phyloP scores from a whole-genome alignment of 2,329 filamentous ascomycete species.

The Colletotrichum limetticola region DNA sequence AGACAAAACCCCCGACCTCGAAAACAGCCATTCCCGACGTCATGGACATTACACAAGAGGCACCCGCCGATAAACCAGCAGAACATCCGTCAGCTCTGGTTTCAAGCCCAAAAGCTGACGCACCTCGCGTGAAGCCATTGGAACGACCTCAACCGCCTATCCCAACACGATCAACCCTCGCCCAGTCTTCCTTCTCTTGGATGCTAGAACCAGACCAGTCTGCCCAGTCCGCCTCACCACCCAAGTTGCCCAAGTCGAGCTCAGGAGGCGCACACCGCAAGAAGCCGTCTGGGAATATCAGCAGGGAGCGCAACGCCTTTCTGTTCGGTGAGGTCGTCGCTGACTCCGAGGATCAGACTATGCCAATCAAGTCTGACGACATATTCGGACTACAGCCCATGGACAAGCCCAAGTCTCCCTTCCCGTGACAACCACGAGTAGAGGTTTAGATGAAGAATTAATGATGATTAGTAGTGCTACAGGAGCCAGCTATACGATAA shows the following conservation, averaged over 20 bases:
- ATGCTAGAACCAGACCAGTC: slow-evolving; percentile 73
- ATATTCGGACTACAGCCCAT: slow-evolving; percentile 68
- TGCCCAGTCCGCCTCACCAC: slow-evolving; percentile 43
- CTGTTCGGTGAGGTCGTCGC: slow-evolving; percentile 65
- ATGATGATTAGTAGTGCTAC: background rate
- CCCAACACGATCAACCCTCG: slow-evolving; percentile 72
- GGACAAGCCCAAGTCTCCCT: slow-evolving; percentile 24
- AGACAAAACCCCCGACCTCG: background rate
- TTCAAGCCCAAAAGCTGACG: background rate
- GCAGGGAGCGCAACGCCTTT: slow-evolving; percentile 67
- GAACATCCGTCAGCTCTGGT: slow-evolving; percentile 15
- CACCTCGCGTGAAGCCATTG: background rate
- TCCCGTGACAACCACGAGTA: slow-evolving; percentile 15
- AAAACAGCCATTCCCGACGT: slow-evolving; percentile 1
- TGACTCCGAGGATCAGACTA: slow-evolving; percentile 47
- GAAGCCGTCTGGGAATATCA: slow-evolving; percentile 54
- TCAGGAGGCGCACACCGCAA: slow-evolving; percentile 48
- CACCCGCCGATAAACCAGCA: background rate
- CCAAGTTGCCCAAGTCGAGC: slow-evolving; percentile 38
- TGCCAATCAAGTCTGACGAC: slow-evolving; percentile 54
- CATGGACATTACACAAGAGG: slow-evolving; percentile 29
- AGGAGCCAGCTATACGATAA: background rate
- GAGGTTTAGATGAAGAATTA: background rate
- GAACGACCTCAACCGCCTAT: slow-evolving; percentile 50
- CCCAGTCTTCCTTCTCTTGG: slow-evolving; percentile 82